Percentiles rank a stretch among this genome's conserved stretches.
phyloP scores from a whole-genome alignment of 768 basidiomycete species.

The Leccinum truebloodii region DNA sequence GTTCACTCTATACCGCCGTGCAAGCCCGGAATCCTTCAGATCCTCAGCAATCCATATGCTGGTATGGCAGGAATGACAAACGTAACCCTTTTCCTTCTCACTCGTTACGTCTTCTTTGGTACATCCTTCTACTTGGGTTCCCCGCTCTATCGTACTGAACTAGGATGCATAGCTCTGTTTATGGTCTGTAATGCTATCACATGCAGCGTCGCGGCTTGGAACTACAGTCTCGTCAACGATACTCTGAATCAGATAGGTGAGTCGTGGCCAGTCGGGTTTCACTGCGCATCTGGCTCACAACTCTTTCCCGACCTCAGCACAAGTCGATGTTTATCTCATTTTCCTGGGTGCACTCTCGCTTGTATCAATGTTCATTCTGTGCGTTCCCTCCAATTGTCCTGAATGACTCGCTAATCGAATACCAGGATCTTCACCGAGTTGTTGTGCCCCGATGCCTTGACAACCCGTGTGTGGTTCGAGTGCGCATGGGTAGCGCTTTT shows the following conservation, averaged over 20 bases:
- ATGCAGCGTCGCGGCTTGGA: slow-evolving; percentile 70
- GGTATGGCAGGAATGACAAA: slow-evolving; percentile 41
- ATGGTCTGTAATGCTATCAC: slow-evolving; percentile 65
- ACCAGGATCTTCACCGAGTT: slow-evolving; percentile 60
- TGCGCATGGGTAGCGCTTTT: slow-evolving; percentile 59
- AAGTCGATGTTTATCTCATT: slow-evolving; percentile 60
- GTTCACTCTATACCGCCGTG: slow-evolving; percentile 32
- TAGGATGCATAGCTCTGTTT: slow-evolving; percentile 47
- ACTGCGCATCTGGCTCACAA: slow-evolving; percentile 9
- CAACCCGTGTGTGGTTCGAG: slow-evolving; percentile 71
- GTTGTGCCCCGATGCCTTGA: slow-evolving; percentile 47
- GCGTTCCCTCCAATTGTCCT: slow-evolving; percentile 23
- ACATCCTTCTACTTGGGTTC: neutral
- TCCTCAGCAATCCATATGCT: slow-evolving; percentile 30
- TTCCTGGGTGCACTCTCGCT: slow-evolving; percentile 62
- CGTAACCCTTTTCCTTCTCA: slow-evolving; percentile 40
- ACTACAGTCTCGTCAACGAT: slow-evolving; percentile 50
- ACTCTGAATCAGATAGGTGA: slow-evolving; percentile 37
- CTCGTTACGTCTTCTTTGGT: slow-evolving; percentile 68
- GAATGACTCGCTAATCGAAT: slow-evolving; percentile 8
- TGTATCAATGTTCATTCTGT: slow-evolving; percentile 60
- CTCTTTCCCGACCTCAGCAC: slow-evolving; percentile 32
- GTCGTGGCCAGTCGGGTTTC: slow-evolving; percentile 22
- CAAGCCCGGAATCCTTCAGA: slow-evolving; percentile 18
- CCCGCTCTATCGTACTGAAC: slow-evolving; percentile 1